Conservation (phyloP, 352 stramenopile genomes). For the Globisporangium solare region DNA sequence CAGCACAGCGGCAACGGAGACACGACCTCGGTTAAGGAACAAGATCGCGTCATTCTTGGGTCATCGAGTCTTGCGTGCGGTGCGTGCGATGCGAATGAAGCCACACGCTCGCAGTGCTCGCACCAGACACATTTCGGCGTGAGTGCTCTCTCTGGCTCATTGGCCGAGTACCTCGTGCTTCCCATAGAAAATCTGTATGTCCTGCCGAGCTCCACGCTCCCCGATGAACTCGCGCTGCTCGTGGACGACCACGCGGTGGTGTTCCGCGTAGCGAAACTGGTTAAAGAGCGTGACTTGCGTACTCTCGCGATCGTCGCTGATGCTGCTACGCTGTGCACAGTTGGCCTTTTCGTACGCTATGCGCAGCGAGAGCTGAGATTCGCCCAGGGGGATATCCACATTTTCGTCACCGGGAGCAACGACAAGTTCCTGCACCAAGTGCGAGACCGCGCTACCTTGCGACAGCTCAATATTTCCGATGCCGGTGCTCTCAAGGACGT, state of each 20-base stretch:
- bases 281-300: slow-evolving; percentile 17
- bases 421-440: not conserved
- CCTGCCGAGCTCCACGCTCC: slow-evolving; percentile 19
- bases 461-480: slow-evolving; percentile 29
- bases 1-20: not conserved
- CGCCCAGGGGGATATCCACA: slow-evolving; percentile 18
- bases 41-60: slow-evolving; percentile 16
- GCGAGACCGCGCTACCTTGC: slow-evolving; percentile 21
- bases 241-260: slow-evolving; percentile 34
- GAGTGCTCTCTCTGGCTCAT: slow-evolving; percentile 22
- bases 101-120: not conserved
- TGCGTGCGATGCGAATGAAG: not conserved
- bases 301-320: slow-evolving; percentile 27
- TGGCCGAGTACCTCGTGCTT: slow-evolving; percentile 40
- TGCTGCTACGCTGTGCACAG: slow-evolving; percentile 16
- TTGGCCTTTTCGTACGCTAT: slow-evolving; percentile 22
- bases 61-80: slow-evolving; percentile 18
- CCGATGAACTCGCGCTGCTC: slow-evolving; percentile 40
- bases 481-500: slow-evolving; percentile 17
- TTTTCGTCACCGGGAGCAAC: slow-evolving; percentile 21
- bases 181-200: slow-evolving; percentile 27
- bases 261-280: slow-evolving; percentile 26
- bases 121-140: slow-evolving; percentile 21
- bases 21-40: not conserved
- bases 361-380: slow-evolving; percentile 23